phyloP scores from a whole-genome alignment of 176 grass and related monocot species.

The Aegilops longissima region DNA sequence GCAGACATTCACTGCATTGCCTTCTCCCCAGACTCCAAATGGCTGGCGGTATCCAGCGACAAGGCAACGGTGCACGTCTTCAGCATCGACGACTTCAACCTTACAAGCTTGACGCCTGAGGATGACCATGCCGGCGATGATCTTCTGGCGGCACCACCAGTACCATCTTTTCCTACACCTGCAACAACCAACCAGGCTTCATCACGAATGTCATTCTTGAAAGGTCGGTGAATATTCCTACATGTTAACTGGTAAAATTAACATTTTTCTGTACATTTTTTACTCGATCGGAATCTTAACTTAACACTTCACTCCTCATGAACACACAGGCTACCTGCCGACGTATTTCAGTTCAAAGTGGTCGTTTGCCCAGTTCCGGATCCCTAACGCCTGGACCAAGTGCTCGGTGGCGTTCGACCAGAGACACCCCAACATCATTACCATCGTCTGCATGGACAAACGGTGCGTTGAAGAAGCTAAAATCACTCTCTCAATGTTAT shows the following conservation, averaged over 20 bases:
- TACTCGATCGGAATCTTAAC: too few species aligned
- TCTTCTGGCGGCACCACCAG: too few species aligned
- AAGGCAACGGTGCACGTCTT: slow-evolving; percentile 85
- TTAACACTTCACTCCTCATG: too few species aligned
- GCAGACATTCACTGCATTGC: slow-evolving; percentile 66
- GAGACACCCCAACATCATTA: slow-evolving; percentile 42
- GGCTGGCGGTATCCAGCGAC: slow-evolving; percentile 74
- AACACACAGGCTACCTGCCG: slow-evolving; percentile 43
- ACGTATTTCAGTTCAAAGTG: slow-evolving; percentile 67
- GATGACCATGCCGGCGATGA: neutral
- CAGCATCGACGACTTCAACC: slow-evolving; percentile 35
- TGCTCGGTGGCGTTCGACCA: slow-evolving; percentile 64
- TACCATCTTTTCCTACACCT: neutral
- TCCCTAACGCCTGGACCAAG: slow-evolving; percentile 44
- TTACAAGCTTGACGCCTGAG: slow-evolving; percentile 14
- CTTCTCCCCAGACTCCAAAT: slow-evolving; percentile 71
- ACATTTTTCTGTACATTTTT: neutral
- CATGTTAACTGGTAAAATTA: neutral
- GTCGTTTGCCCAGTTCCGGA: slow-evolving; percentile 59
- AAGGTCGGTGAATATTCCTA: neutral
- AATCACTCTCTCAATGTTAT: neutral
- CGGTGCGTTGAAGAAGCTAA: slow-evolving; percentile 30
- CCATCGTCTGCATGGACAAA: slow-evolving; percentile 73
- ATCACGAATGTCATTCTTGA: neutral
- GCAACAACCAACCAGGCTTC: neutral